Conservation (phyloP, 768 basidiomycete genomes). For the Lactifluus pinguis region DNA sequence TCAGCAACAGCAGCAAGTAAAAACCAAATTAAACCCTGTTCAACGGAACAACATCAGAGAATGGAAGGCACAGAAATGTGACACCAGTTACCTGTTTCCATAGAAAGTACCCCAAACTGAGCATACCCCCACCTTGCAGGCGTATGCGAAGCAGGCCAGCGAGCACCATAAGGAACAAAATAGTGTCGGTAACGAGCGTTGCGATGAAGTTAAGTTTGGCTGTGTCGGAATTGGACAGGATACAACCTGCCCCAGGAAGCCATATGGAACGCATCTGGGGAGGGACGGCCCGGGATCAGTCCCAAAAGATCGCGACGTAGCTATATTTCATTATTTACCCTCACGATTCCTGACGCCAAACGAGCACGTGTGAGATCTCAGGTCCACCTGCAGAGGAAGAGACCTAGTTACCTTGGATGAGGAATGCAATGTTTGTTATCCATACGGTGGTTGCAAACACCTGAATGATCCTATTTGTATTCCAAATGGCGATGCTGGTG, state of each 20-base stretch:
- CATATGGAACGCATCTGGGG: background rate
- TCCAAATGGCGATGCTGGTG: constrained; percentile 6
- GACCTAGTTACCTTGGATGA: background rate
- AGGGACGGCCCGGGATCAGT: background rate
- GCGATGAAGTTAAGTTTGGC: background rate
- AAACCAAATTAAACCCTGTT: constrained; percentile 1
- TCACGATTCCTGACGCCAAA: background rate
- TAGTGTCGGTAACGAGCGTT: background rate
- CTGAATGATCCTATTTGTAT: background rate
- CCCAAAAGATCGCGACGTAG: background rate
- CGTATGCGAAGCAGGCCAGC: constrained; percentile 2
- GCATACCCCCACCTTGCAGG: background rate
- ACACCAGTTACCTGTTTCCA: constrained; percentile 1
- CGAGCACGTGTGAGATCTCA: no score
- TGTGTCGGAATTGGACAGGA: background rate
- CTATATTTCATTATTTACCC: background rate
- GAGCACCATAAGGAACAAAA: constrained; percentile 1
- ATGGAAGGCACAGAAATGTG: background rate
- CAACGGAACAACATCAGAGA: background rate
- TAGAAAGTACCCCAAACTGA: background rate
- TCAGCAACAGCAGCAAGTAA: background rate
- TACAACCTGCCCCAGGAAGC: background rate
- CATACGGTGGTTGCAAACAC: background rate
- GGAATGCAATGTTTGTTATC: background rate
- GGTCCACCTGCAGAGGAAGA: no score